Evolutionary conservation across 805 yeast species (phyloP).

Genomic region (Hanseniaspora clermontiae): DNA sequence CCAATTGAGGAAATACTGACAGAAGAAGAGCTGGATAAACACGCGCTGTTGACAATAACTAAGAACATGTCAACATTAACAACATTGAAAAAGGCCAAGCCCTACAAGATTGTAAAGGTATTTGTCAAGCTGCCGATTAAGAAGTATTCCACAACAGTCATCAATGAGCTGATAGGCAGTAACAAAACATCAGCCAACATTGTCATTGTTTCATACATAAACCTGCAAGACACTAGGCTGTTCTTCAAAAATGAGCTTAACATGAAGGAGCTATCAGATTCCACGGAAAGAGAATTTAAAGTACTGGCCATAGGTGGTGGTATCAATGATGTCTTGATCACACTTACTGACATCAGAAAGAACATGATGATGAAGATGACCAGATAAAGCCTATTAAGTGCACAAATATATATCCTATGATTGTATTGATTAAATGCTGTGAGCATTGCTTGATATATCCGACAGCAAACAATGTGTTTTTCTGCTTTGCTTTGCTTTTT

Average conservation of each 20-base stretch:
- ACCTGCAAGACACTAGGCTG: constrained; percentile 14
- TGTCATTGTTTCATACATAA: constrained; percentile 25
- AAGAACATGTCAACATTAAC: constrained; percentile 3
- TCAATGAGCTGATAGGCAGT: background rate
- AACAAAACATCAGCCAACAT: constrained; percentile 26
- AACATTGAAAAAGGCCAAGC: constrained; percentile 7
- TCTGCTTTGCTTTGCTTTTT: too few species aligned
- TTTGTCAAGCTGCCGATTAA: constrained; percentile 27
- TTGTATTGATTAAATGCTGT: background rate
- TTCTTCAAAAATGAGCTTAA: constrained; percentile 4
- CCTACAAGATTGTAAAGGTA: constrained; percentile 25
- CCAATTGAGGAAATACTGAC: background rate
- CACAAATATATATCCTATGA: background rate
- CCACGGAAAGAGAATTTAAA: constrained; percentile 10
- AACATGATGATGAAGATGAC: constrained; percentile 7
- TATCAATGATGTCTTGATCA: constrained; percentile 6
- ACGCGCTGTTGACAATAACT: constrained; percentile 3
- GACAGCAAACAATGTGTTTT: too few species aligned
- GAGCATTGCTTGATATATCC: too few species aligned
- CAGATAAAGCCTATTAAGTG: background rate
- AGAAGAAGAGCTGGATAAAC: constrained; percentile 8
- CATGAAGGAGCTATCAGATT: background rate
- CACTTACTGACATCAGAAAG: constrained; percentile 1
- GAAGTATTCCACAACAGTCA: constrained; percentile 20
- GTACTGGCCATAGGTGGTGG: constrained; percentile 11